Evolutionary conservation across 257 asterid genomes (phyloP).

Genomic region (Rhazya stricta): DNA sequence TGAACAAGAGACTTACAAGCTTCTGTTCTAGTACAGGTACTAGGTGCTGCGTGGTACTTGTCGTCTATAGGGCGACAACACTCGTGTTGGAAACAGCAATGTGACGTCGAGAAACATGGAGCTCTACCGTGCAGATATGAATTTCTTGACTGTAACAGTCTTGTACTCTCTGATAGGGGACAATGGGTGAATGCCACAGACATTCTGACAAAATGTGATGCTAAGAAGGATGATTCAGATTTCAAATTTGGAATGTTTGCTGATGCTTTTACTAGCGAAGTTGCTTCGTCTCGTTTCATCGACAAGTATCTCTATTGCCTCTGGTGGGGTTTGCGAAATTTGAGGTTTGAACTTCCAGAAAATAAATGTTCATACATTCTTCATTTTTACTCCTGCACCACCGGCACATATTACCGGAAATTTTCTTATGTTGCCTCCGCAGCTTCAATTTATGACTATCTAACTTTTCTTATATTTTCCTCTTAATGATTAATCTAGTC

Average conservation of each 20-base stretch:
- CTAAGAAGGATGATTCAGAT: conserved; percentile 63
- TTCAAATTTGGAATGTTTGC: conserved; percentile 96
- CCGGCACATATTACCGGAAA: background rate
- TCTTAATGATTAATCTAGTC: background rate
- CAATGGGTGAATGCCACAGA: conserved; percentile 63
- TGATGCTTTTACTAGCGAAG: conserved; percentile 76
- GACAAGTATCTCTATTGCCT: conserved; percentile 85
- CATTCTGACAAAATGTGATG: conserved; percentile 57
- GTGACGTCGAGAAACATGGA: conserved; percentile 35
- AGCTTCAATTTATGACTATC: background rate
- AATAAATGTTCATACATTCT: background rate
- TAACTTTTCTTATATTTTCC: background rate
- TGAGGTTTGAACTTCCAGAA: conserved; percentile 47
- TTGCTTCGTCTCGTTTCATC: conserved; percentile 61
- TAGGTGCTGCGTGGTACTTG: conserved; percentile 93
- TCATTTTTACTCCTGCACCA: background rate
- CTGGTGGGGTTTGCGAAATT: conserved; percentile 97
- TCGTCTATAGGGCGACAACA: conserved; percentile 86
- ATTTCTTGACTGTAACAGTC: conserved; percentile 54
- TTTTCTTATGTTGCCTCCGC: background rate
- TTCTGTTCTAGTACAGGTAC: conserved; percentile 37
- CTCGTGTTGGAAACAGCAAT: conserved; percentile 68
- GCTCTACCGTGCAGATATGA: conserved; percentile 45
- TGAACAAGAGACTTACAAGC: background rate
- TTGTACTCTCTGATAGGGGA: conserved; percentile 20